These are phyloP conservation scores for Pharnaceum exiguum DNA, from an alignment of 148 eudicot genomes.

Conservation along the genomic window DNA sequence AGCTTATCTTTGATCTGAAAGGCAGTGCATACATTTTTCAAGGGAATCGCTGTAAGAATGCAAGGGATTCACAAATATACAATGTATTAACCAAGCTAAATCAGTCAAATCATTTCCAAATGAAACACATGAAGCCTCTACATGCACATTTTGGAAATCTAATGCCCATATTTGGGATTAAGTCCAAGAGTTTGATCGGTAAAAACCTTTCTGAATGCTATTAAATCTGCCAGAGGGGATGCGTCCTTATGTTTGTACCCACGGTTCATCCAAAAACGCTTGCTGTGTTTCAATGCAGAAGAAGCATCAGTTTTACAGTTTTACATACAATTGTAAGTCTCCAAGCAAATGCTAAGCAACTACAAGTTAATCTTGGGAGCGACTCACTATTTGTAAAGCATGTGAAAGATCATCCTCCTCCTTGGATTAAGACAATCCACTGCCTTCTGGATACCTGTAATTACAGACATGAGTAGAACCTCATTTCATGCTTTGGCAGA, in stretches of 20 bases:
- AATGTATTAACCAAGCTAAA: background rate
- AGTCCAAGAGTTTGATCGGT: too few relatives aligned
- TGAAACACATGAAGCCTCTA: background rate
- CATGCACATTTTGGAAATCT: background rate
- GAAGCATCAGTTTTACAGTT: background rate
- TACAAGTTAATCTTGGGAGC: background rate
- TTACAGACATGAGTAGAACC: background rate
- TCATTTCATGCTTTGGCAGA: background rate
- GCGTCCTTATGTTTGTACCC: slow-evolving; percentile 88
- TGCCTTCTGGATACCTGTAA: slow-evolving; percentile 64
- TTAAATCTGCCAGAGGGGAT: slow-evolving; percentile 79
- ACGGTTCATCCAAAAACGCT: slow-evolving; percentile 76
- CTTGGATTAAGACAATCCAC: slow-evolving; percentile 64
- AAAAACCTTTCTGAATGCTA: slow-evolving; percentile 88
- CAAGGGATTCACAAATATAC: too few relatives aligned
- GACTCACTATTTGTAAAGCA: slow-evolving; percentile 77
- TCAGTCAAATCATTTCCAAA: background rate
- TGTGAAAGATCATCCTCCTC: slow-evolving; percentile 63
- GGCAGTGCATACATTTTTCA: background rate
- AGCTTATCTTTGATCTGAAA: slow-evolving; percentile 65
- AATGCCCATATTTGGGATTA: background rate
- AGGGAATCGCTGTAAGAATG: background rate
- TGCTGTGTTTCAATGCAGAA: slow-evolving; percentile 43
- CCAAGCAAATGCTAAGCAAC: background rate
- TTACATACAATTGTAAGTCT: background rate